A percentile compares a stretch with the other conserved stretches of the same genome.
Conservation (phyloP, 225 moss, liverwort and hornwort species). For the Takakia lepidozioides region DNA sequence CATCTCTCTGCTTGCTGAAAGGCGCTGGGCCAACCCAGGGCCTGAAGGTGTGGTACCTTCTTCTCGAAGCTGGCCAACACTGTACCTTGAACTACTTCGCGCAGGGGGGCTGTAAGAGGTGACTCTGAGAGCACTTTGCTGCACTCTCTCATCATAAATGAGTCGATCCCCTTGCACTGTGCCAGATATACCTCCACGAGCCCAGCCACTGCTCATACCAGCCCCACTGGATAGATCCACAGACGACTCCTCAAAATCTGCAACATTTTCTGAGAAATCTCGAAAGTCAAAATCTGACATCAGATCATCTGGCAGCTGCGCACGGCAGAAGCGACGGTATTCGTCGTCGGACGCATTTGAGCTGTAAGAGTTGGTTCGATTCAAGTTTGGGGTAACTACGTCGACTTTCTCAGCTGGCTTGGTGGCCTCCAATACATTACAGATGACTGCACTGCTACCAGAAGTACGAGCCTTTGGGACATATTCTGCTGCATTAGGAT, state of each 20-base stretch:
- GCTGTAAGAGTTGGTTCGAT: slow-evolving; percentile 46
- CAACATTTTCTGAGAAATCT: slow-evolving; percentile 24
- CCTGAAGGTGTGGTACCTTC: slow-evolving; percentile 31
- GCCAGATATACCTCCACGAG: slow-evolving; percentile 13
- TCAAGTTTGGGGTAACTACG: slow-evolving; percentile 18
- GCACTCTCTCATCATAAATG: slow-evolving; percentile 19
- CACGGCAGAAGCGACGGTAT: slow-evolving; percentile 37
- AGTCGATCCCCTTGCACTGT: slow-evolving; percentile 21
- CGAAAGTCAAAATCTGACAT: slow-evolving; percentile 48
- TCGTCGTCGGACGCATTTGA: slow-evolving; percentile 56
- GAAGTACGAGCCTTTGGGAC: slow-evolving; percentile 32
- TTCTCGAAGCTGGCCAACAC: too few species aligned
- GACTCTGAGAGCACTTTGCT: slow-evolving; percentile 14
- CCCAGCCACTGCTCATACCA: slow-evolving; percentile 14
- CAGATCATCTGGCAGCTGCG: slow-evolving; percentile 53
- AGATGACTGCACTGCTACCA: slow-evolving; percentile 1
- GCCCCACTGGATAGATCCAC: too few species aligned
- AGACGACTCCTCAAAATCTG: slow-evolving; percentile 25
- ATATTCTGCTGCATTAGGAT: slow-evolving; percentile 50
- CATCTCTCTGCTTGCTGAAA: slow-evolving; percentile 21
- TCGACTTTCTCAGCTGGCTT: slow-evolving; percentile 19
- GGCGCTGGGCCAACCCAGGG: slow-evolving; percentile 20
- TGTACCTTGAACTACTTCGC: slow-evolving; percentile 12
- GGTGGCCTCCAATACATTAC: slow-evolving; percentile 12
- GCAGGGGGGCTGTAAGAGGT: slow-evolving; percentile 25